Evolutionary conservation across 1,284 basidiomycete genomes (phyloP), one percentile per base, ranked within the genome.

Genomic region (Coniferiporia weirii): DNA sequence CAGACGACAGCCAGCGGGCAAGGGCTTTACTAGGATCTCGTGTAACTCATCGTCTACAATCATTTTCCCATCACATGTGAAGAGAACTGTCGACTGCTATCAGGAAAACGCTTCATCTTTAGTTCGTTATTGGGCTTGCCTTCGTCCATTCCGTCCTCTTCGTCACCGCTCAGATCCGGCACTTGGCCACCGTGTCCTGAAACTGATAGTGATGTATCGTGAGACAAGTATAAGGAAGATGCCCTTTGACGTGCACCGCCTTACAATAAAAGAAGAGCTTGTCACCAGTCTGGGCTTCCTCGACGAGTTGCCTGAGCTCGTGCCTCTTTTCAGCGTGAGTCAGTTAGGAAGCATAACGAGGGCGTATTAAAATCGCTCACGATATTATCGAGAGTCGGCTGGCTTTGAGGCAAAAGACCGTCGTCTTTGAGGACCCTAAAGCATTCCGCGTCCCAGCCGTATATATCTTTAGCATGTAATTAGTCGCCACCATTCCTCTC

Each of bases 71-170:
- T 65, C 64, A 53, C 57, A 60, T 6, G 62, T 34, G 20, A 61
- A 52, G 15, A 63, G 35, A 27, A 54, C 62, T 63, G 22, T 8
- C 34, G 20, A 46, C 7, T 19, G 19, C 12, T 38, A 47, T 47
- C 9, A 13, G 36, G 4, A 1, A 15, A 38, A 9, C 13, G 17
- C 5, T 19, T 9, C 17, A 32, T 17, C 20, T 19, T 34, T 12
- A 3, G 2, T 15, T 20, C 36, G 10, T 40, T 35, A 53, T 38
- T 17, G 10, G 3, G 19, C 35, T 20, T 17, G 63, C 63, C 62
- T 61, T 65, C 64, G 44, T 65, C 64, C 32, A 54, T 34, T n/a
- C 62, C 64, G 44, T 65, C 64, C 10, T 47, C 54, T 54, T 65
- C 64, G 36, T 65, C 64, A 2, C 60, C 64, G 46, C 63, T 62